Percentiles rank a stretch among this genome's conserved stretches.
phyloP scores from a whole-genome alignment of 2,329 filamentous ascomycete genomes.

The Ustilaginoidea virens region DNA sequence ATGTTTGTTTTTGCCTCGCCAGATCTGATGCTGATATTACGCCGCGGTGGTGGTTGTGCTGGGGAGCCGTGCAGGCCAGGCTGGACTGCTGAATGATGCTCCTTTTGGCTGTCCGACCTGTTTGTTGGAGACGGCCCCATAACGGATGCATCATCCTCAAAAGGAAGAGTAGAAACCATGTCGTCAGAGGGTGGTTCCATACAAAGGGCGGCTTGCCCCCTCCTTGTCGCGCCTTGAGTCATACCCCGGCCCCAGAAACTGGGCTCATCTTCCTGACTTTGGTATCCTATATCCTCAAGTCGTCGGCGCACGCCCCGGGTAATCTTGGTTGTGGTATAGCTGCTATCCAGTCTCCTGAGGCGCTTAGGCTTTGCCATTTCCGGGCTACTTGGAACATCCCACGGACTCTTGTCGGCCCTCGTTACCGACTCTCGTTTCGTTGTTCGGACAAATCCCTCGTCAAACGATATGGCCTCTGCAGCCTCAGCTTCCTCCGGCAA shows the following conservation, averaged over 20 bases:
- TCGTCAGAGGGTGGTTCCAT: conserved; percentile 3
- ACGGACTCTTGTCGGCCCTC: conserved; percentile 16
- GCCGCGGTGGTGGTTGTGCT: conserved; percentile 1
- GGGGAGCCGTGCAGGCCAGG: conserved; percentile 8
- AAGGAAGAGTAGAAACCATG: conserved; percentile 7
- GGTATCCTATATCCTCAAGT: conserved; percentile 7
- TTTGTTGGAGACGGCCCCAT: conserved; percentile 18
- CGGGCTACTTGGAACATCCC: conserved; percentile 30
- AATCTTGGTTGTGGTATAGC: conserved; percentile 6
- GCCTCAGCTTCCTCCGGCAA: conserved; percentile 1
- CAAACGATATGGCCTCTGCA: conserved; percentile 3
- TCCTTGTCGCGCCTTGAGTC: conserved; percentile 1
- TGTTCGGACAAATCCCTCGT: conserved; percentile 5
- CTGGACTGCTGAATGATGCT: conserved; percentile 17
- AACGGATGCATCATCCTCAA: conserved; percentile 16
- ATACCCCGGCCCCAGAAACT: too few relatives aligned
- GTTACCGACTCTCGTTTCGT: not conserved
- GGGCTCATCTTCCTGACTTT: conserved; percentile 7
- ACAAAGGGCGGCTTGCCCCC: too few relatives aligned
- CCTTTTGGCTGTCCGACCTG: conserved; percentile 21
- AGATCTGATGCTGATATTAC: conserved; percentile 9
- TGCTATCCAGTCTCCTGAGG: conserved; percentile 1
- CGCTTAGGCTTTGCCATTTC: conserved; percentile 7
- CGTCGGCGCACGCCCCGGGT: conserved; percentile 7
- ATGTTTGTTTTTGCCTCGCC: conserved; percentile 20